Conservation (phyloP, 148 eudicot species). For the Chenopodium album region DNA sequence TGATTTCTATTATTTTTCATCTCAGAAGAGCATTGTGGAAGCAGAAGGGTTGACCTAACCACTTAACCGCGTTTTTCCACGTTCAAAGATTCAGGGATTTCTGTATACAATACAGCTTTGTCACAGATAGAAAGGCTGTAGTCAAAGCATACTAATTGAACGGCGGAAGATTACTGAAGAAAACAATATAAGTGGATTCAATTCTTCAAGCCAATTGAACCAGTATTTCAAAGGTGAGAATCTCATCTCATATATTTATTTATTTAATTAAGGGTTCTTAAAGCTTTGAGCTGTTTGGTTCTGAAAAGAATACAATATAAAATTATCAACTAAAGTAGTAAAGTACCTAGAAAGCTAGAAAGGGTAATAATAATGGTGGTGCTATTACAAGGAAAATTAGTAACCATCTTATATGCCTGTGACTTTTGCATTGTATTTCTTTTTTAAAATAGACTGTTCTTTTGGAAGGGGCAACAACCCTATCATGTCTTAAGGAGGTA, state of each 20-base stretch:
- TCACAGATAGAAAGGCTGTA: not conserved
- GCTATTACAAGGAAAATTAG: too few species aligned
- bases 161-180: not conserved
- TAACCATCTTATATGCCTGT: too few species aligned
- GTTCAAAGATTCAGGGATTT: not conserved
- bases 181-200: not conserved
- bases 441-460: not conserved
- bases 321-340: not conserved
- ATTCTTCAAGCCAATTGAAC: not conserved
- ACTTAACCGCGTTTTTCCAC: not conserved
- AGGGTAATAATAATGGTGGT: not conserved
- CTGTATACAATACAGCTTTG: not conserved
- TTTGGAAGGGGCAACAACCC: too few species aligned
- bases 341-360: not conserved
- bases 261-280: not conserved
- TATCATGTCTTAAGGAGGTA: too few species aligned
- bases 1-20: not conserved
- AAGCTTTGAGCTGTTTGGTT: not conserved
- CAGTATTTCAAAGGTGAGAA: not conserved
- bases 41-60: not conserved
- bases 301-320: not conserved
- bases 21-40: not conserved
- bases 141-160: not conserved
- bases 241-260: not conserved
- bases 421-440: not conserved